phyloP scores from a whole-genome alignment of 306 rosid genomes.

The Quercus agrifolia region DNA sequence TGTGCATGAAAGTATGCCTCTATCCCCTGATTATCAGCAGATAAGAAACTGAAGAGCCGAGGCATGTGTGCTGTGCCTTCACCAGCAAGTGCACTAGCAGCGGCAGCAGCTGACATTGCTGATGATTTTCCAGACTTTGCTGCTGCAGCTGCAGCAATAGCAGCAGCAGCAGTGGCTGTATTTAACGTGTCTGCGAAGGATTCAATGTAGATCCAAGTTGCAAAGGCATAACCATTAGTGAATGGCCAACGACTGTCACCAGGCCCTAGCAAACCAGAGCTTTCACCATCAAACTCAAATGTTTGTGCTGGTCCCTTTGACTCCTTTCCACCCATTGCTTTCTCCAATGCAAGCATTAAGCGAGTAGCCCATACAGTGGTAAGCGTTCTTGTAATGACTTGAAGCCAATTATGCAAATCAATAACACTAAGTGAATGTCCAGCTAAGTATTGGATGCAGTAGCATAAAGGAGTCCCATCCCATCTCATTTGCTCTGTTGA shows the following conservation, averaged over 20 bases:
- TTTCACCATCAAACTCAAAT: constrained; percentile 98
- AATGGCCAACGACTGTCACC: constrained; percentile 99
- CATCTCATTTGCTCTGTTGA: constrained; percentile 65
- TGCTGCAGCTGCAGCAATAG: constrained; percentile 96
- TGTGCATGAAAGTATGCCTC: constrained; percentile 99
- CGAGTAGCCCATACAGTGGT: constrained; percentile 75
- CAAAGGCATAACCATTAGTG: constrained; percentile 88
- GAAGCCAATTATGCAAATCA: constrained; percentile 84
- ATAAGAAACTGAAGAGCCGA: constrained; percentile 84
- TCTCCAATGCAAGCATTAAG: constrained; percentile 84
- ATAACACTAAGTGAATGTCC: constrained; percentile 83
- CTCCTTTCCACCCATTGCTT: constrained; percentile 86
- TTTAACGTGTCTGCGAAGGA: constrained; percentile 95
- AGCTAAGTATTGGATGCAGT: constrained; percentile 90
- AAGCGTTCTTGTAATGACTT: constrained; percentile 70
- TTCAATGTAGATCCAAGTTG: constrained; percentile 98
- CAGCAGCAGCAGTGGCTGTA: constrained; percentile 99
- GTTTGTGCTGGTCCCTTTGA: constrained; percentile 87
- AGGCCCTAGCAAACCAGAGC: constrained; percentile 98
- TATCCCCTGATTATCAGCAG: constrained; percentile 94
- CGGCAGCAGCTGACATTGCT: constrained; percentile 99
- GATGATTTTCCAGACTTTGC: constrained; percentile 96
- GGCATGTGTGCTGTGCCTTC: constrained; percentile 99
- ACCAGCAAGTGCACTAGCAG: constrained; percentile 99
- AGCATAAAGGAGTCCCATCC: constrained; percentile 93